Conservation (phyloP, 225 moss, liverwort and hornwort genomes). For the Anthoceros angustus region DNA sequence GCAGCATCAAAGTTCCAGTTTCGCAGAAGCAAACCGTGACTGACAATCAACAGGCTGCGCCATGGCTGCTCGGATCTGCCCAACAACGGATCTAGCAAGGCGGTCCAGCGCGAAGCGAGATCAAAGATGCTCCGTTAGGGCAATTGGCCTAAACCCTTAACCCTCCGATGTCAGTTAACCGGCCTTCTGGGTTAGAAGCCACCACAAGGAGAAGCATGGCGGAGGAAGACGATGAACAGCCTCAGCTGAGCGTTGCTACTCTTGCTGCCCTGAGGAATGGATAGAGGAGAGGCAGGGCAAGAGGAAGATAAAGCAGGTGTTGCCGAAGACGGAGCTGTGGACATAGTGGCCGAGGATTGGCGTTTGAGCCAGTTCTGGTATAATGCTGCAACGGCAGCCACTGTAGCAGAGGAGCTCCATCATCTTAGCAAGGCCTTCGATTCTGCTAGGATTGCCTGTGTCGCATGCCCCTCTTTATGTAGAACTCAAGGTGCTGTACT, state of each 20-base stretch:
- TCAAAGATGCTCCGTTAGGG: too few relatives aligned
- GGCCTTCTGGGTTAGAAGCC: neutral
- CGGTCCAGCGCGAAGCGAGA: too few relatives aligned
- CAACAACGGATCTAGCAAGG: too few relatives aligned
- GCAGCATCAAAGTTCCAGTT: neutral
- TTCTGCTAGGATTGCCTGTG: slow-evolving; percentile 48
- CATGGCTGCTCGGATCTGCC: neutral
- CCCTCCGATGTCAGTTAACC: too few relatives aligned
- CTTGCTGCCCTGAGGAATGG: slow-evolving; percentile 54
- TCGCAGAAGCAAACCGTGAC: slow-evolving; percentile 3
- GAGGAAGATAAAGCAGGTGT: slow-evolving; percentile 11
- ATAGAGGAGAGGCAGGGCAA: slow-evolving; percentile 37
- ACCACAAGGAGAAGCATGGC: neutral
- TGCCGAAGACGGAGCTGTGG: slow-evolving; percentile 7
- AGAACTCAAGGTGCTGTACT: slow-evolving; percentile 36
- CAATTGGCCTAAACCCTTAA: too few relatives aligned
- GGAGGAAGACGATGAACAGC: slow-evolving; percentile 54
- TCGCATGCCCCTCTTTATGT: slow-evolving; percentile 78
- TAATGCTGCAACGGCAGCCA: slow-evolving; percentile 50
- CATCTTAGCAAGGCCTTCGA: slow-evolving; percentile 22
- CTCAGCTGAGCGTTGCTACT: slow-evolving; percentile 58
- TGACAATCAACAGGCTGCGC: slow-evolving; percentile 3
- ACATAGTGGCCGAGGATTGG: slow-evolving; percentile 51
- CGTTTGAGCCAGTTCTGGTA: slow-evolving; percentile 98
- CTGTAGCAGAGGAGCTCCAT: slow-evolving; percentile 55